Conservation (phyloP, 2,329 filamentous ascomycete genomes). For the Sclerotinia borealis region DNA sequence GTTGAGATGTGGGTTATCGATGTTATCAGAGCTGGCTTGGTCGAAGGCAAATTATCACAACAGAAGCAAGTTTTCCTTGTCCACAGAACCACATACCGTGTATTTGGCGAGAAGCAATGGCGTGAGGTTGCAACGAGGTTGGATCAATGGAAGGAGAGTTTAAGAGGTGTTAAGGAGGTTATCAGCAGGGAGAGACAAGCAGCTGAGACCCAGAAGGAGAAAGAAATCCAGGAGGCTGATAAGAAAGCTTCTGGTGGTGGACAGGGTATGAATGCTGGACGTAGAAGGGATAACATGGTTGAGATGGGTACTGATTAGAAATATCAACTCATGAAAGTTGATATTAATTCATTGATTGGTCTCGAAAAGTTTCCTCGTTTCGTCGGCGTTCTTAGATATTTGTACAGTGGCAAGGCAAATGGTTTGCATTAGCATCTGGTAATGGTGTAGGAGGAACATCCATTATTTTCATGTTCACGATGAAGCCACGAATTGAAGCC, state of each 20-base stretch:
- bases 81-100: constrained; percentile 91
- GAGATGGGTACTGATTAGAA: constrained; percentile 33
- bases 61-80: constrained; percentile 89
- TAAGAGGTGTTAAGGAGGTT: constrained; percentile 71
- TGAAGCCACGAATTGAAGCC: constrained; percentile 1
- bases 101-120: constrained; percentile 98
- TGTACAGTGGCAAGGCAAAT: constrained; percentile 24
- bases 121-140: constrained; percentile 84
- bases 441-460: constrained; percentile 25
- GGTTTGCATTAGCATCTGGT: constrained; percentile 30
- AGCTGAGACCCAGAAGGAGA: constrained; percentile 70
- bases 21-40: constrained; percentile 88
- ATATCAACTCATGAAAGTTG: constrained; percentile 1
- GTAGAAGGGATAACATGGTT: constrained; percentile 37
- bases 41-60: constrained; percentile 95
- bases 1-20: constrained; percentile 99
- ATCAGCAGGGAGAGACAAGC: constrained; percentile 76
- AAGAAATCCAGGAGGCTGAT: constrained; percentile 66
- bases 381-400: constrained; percentile 26
- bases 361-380: constrained; percentile 17
- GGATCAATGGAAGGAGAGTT: constrained; percentile 82
- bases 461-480: constrained; percentile 12
- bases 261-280: constrained; percentile 37
- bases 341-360: constrained; percentile 8
- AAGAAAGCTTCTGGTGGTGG: constrained; percentile 44